Base-by-base conservation (phyloP, 306 rosid genomes). In the Corylus americana region DNA sequence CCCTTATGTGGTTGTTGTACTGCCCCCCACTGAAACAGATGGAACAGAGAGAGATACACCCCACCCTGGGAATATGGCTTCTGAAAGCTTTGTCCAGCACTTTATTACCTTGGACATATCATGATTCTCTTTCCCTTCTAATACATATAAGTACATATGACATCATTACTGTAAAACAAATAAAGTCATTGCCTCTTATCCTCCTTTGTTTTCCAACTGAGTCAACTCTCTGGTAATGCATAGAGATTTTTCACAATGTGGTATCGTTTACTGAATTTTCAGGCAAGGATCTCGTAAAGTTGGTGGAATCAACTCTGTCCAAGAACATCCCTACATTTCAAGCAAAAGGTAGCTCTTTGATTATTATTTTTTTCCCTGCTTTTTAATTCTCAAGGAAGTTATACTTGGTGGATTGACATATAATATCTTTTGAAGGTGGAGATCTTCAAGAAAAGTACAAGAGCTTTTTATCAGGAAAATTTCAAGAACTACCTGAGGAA, bases 231-330 rank as follows among this genome's bases (percentile, higher is more conserved):
- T 11, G 22, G 22, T 66, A 66, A 37, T 66, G 12, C 71, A 37
- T 25, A 35, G 10, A 3, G 4, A 25, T 44, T 14, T 16, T 27
- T 57, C 8, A 8, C 17, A 31, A 53, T 22, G 8, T 67, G 22
- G 39, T 45, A 51, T 76, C 49, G 39, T 20, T 70, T 76, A 37
- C 22, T 39, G 49, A 59, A 57, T n/a, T 59, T 71, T 45, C 82
- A 83, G 88, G 88, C 50, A 71, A 76, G 42, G 86, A 77, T 42
- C 57, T 85, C 55, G 22, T 76, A 37, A 48, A 53, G 76, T 59
- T 86, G 71, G 86, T 83, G 54, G 83, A 83, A 50, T 85, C 91
- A 74, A 71, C 86, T 59, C 74, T 86, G 66, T 85, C 82, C 42
- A 71, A 77, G 69, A 64, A 22, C 82, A 51, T 83, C 78, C 88